A percentile compares a stretch with the other conserved stretches of the same genome.
Evolutionary conservation across 2,329 filamentous ascomycete species (phyloP).

Genomic region (Blastomyces silverae): DNA sequence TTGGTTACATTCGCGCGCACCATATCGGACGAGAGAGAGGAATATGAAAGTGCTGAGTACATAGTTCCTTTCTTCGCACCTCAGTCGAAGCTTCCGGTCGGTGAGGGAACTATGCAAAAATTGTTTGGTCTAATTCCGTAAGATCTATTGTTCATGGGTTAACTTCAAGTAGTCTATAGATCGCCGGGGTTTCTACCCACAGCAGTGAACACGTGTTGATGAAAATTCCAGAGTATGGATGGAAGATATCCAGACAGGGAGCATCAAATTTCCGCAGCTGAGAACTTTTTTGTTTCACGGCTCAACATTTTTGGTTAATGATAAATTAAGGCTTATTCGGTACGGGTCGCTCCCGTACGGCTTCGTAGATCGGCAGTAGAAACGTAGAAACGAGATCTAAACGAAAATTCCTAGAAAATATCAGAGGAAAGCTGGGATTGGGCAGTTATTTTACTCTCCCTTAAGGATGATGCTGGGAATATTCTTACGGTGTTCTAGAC

Average conservation of each 20-base stretch:
- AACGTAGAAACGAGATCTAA: not conserved
- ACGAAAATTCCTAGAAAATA: not conserved
- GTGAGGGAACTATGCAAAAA: not conserved
- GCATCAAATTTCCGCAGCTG: conserved; percentile 1
- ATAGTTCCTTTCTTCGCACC: not conserved
- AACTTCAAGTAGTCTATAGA: not conserved
- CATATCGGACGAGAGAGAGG: not conserved
- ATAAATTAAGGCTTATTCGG: conserved; percentile 1
- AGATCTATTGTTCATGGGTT: not conserved
- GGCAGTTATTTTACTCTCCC: not conserved
- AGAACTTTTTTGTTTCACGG: not conserved
- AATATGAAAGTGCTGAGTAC: not conserved
- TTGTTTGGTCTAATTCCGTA: not conserved
- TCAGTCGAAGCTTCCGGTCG: not conserved
- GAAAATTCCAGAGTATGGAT: not conserved
- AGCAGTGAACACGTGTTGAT: not conserved
- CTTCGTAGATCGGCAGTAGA: conserved; percentile 1
- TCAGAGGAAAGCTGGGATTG: not conserved
- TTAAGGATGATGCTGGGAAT: not conserved
- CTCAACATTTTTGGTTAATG: not conserved
- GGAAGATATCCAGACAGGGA: not conserved
- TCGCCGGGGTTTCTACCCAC: not conserved
- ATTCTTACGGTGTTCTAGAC: conserved; percentile 4
- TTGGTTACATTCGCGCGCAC: not conserved
- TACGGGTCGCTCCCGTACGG: conserved; percentile 6